phyloP scores from a whole-genome alignment of 257 asterid species.

The Solanum habrochaites region DNA sequence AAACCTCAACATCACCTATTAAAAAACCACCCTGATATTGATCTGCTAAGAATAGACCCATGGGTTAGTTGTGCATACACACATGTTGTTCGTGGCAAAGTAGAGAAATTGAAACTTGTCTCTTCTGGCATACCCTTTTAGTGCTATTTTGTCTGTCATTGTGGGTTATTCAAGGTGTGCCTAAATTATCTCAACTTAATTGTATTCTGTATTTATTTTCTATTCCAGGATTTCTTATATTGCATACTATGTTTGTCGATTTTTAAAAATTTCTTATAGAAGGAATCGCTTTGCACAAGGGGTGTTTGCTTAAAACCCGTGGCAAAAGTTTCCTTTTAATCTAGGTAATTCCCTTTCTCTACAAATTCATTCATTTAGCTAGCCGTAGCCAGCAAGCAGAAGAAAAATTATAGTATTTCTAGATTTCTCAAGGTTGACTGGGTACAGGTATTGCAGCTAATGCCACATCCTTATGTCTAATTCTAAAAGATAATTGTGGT shows the following conservation, averaged over 20 bases:
- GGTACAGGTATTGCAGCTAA: background rate
- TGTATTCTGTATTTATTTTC: background rate
- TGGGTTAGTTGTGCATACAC: background rate
- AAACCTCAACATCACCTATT: background rate
- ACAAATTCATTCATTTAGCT: background rate
- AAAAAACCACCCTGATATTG: background rate
- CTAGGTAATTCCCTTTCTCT: slow-evolving; percentile 47
- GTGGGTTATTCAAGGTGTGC: background rate
- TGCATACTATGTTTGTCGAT: background rate
- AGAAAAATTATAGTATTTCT: background rate
- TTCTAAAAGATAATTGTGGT: background rate
- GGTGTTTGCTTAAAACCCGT: slow-evolving; percentile 74
- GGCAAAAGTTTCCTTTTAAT: slow-evolving; percentile 94
- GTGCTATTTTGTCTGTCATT: background rate
- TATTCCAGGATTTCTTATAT: background rate
- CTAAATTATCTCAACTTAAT: background rate
- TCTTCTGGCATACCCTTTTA: background rate
- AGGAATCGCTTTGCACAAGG: slow-evolving; percentile 93
- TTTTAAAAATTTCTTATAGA: slow-evolving; percentile 20
- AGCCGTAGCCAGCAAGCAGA: background rate
- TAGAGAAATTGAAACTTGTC: background rate
- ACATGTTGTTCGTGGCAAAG: background rate
- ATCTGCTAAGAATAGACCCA: background rate
- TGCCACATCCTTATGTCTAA: background rate
- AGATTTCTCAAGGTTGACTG: background rate